Percentiles rank a stretch among this genome's conserved stretches.
Conservation (phyloP, 192 early-diverging fungal species). For the Entomortierella beljakovae region DNA sequence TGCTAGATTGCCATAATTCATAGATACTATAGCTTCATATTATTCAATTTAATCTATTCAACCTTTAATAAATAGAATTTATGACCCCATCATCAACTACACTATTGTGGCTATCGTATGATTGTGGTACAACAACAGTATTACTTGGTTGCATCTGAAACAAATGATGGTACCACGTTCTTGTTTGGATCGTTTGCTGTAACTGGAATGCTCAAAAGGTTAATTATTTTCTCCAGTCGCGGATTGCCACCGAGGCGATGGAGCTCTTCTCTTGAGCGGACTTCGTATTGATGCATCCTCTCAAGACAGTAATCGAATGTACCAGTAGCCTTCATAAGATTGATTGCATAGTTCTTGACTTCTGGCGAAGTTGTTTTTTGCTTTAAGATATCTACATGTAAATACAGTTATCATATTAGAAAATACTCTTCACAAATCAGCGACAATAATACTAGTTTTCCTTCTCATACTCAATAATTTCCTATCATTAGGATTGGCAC, state of each 20-base stretch:
- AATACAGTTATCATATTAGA: too few species aligned
- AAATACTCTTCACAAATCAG: too few species aligned
- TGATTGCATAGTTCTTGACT: conserved; percentile 89
- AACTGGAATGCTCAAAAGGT: conserved; percentile 57
- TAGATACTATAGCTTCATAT: too few species aligned
- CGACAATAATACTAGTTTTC: too few species aligned
- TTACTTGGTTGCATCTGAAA: background rate
- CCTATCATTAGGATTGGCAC: conserved; percentile 64
- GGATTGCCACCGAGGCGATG: conserved; percentile 81
- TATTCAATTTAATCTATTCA: too few species aligned
- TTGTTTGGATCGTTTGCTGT: conserved; percentile 4
- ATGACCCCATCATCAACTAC: too few species aligned
- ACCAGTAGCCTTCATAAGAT: conserved; percentile 78
- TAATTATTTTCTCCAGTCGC: conserved; percentile 72
- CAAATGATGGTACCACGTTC: conserved; percentile 10
- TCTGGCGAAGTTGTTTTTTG: conserved; percentile 86
- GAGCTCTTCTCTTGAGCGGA: conserved; percentile 72
- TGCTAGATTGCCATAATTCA: conserved; percentile 2
- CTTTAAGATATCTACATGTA: conserved; percentile 85
- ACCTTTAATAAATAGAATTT: conserved; percentile 1
- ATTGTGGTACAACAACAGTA: too few species aligned
- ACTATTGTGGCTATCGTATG: too few species aligned
- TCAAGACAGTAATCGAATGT: conserved; percentile 86
- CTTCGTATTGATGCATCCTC: conserved; percentile 74
- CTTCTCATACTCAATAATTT: conserved; percentile 86